Base-by-base conservation (phyloP, 2,329 filamentous ascomycete species). In the Exophiala bonariae region DNA sequence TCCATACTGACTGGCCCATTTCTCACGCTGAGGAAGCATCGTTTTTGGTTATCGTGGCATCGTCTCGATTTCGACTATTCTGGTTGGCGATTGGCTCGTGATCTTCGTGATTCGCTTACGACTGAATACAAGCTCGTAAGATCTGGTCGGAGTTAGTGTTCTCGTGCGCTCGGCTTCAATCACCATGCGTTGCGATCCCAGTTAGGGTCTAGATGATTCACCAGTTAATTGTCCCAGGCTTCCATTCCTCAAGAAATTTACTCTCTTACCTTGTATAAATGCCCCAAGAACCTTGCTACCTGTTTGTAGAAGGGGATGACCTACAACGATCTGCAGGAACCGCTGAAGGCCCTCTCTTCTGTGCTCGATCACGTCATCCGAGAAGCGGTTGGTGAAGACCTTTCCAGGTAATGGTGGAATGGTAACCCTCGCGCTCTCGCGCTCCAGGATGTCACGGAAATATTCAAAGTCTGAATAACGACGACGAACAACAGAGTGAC, bases 381-480 rank as follows among this genome's bases (percentile, higher is more conserved):
- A 95, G 75, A 99, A 99, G 37, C 93, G 83, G 70, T 97, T 97
- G 41, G 92, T 96, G 61, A 97, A 96, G 46, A 99, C 93, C 73
- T 97, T 99, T 41, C 93, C 93, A 0, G 93, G 93, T 55, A 99
- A 75, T 4, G 93, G 92, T 1, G 93, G 93, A 63, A 99, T 99
- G 17, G 90, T 96, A 49, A 99, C 93, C 40, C 57, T 48, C 49
- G 91, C 91, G 61, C 83, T 88, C 74, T 99, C 93, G 60, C 93
- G 85, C 80, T 99, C 93, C 51, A 99, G 82, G 56, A 97, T 95
- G 70, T 99, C 93, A 66, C 93, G 88, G 71, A 99, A 99, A 74
- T 96, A 92, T 74, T 99, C 93, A 68, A 99, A 99, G 71, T 99
- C 93, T 47, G 87, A 93, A 77, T 99, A 99, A 42, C 93, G 89